phyloP scores from a whole-genome alignment of 148 eudicot species.

The Gaultheria prostrata region DNA sequence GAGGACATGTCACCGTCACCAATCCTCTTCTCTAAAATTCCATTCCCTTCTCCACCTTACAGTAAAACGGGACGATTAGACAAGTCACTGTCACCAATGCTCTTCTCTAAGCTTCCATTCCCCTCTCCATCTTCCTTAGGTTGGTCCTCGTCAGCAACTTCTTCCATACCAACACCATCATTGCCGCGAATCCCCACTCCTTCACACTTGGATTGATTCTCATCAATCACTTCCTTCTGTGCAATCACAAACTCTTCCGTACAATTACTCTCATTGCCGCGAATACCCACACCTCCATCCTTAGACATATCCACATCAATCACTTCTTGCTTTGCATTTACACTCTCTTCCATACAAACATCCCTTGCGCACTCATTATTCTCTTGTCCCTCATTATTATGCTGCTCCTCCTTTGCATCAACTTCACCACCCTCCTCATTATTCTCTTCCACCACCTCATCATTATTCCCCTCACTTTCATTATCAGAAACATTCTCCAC shows the following conservation, averaged over 20 bases:
- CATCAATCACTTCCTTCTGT: neutral
- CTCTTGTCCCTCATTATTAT: neutral
- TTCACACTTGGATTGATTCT: neutral
- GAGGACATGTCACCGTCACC: neutral
- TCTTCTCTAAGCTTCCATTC: constrained; percentile 16
- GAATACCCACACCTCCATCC: neutral
- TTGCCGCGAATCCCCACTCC: neutral
- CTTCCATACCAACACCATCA: neutral
- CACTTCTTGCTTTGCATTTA: neutral
- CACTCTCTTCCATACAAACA: constrained; percentile 15
- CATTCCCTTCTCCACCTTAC: neutral
- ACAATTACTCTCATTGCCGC: neutral
- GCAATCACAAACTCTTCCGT: constrained; percentile 4
- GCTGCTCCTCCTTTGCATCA: neutral
- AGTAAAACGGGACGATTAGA: constrained; percentile 24
- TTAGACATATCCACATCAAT: neutral
- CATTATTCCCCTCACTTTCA: constrained; percentile 63
- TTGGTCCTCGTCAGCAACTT: constrained; percentile 3
- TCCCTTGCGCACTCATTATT: constrained; percentile 4
- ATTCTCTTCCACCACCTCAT: constrained; percentile 41
- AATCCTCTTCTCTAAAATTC: constrained; percentile 17
- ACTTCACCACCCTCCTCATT: constrained; percentile 14
- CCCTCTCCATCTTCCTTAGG: constrained; percentile 25
- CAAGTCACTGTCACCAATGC: constrained; percentile 31
- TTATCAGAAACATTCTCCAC: constrained; percentile 79